Conservation (phyloP, 164 flowering plant genomes). For the Piper longum region DNA sequence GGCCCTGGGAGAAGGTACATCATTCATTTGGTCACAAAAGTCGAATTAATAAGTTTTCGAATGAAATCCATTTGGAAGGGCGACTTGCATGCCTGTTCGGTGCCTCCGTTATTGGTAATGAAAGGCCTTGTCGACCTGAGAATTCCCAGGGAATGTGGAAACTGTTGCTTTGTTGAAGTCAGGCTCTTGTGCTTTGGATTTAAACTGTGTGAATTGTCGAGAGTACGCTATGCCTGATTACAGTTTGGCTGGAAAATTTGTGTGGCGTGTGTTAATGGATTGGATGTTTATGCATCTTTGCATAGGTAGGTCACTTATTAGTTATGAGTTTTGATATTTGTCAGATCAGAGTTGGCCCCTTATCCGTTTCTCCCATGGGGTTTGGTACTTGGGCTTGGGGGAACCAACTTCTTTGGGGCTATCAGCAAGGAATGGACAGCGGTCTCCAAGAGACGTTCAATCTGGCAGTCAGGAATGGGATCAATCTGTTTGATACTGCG, state of each 20-base stretch:
- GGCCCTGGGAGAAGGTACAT: slow-evolving; percentile 60
- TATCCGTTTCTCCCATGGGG: slow-evolving; percentile 89
- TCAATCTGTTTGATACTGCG: slow-evolving; percentile 86
- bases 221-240: too few species aligned
- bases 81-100: neutral
- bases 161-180: neutral
- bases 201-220: too few species aligned
- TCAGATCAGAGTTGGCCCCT: slow-evolving; percentile 73
- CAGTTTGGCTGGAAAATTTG: too few species aligned
- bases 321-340: slow-evolving; percentile 1
- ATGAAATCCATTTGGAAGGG: neutral
- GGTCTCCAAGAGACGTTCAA: slow-evolving; percentile 67
- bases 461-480: slow-evolving; percentile 68
- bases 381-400: slow-evolving; percentile 99
- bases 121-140: neutral
- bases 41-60: too few species aligned
- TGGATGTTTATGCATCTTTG: too few species aligned
- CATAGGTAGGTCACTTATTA: neutral
- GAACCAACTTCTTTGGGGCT: slow-evolving; percentile 93
- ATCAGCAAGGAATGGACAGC: slow-evolving; percentile 63
- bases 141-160: neutral
- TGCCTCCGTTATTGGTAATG: neutral
- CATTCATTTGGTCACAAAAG: too few species aligned
- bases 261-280: too few species aligned
- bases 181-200: neutral